phyloP scores from a whole-genome alignment of 2,329 filamentous ascomycete genomes.

The Tolypocladium album region DNA sequence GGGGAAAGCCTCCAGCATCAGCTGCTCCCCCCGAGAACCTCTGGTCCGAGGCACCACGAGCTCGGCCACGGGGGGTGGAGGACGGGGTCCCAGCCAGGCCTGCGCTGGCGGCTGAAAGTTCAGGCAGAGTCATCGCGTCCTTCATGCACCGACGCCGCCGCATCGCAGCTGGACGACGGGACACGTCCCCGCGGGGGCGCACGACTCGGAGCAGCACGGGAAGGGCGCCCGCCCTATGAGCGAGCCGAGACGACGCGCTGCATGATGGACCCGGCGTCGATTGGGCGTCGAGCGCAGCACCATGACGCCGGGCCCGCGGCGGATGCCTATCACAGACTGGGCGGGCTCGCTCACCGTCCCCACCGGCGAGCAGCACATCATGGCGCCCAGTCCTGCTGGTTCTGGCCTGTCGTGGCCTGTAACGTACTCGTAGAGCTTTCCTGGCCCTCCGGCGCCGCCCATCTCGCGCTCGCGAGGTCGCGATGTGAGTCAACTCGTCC shows the following conservation, averaged over 20 bases:
- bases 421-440: background rate
- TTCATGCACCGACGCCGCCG: background rate
- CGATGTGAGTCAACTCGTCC: background rate
- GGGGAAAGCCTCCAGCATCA: background rate
- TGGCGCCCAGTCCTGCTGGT: background rate
- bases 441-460: background rate
- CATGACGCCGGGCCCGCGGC: too few species aligned
- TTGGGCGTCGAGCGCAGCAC: constrained; percentile 1
- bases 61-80: background rate
- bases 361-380: background rate
- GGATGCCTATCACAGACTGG: background rate
- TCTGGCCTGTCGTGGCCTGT: background rate
- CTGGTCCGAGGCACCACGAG: background rate
- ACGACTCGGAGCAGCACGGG: background rate
- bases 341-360: background rate
- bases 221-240: constrained; percentile 1
- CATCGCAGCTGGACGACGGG: background rate
- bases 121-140: background rate
- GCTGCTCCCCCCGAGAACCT: background rate
- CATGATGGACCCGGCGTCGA: constrained; percentile 4
- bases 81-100: background rate
- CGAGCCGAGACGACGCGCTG: background rate
- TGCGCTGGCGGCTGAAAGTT: background rate
- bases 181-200: background rate
- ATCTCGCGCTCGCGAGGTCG: background rate